phyloP scores from a whole-genome alignment of 2,329 filamentous ascomycete species.

The Apiospora sp. region DNA sequence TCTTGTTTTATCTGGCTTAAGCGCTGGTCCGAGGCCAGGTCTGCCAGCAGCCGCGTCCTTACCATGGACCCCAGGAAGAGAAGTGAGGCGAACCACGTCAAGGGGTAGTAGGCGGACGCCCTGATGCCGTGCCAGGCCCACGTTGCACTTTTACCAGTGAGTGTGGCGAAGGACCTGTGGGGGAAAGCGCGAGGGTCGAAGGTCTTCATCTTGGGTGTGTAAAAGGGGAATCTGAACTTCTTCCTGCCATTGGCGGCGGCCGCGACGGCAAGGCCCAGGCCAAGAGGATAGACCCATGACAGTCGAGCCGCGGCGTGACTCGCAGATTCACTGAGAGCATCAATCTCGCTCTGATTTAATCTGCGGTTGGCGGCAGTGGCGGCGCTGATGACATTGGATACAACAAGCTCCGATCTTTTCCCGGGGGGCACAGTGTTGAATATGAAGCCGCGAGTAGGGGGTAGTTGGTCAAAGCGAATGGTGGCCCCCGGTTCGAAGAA shows the following conservation, averaged over 20 bases:
- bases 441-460: conserved; percentile 9
- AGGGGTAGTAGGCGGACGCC: conserved; percentile 44
- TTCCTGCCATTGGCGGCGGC: conserved; percentile 41
- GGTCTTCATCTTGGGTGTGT: conserved; percentile 42
- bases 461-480: conserved; percentile 39
- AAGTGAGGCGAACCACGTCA: conserved; percentile 36
- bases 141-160: conserved; percentile 38
- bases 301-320: conserved; percentile 41
- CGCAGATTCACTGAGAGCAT: conserved; percentile 37
- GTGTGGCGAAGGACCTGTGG: conserved; percentile 30
- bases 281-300: conserved; percentile 40
- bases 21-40: conserved; percentile 41
- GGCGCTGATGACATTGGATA: neutral
- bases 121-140: conserved; percentile 48
- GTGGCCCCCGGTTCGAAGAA: conserved; percentile 39
- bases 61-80: conserved; percentile 43
- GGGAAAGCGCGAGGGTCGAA: conserved; percentile 46
- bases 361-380: conserved; percentile 31
- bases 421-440: neutral
- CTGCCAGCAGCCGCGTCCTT: conserved; percentile 33
- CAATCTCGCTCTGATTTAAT: conserved; percentile 39
- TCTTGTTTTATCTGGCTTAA: conserved; percentile 29
- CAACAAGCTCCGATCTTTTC: conserved; percentile 3
- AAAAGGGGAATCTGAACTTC: conserved; percentile 51
- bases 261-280: conserved; percentile 34